Evolutionary conservation across 176 grass and related monocot species (phyloP).

Genomic region (bread wheat (Triticum aestivum)): IWGSC_CS_RefSeq_v2.1 NC_057813.1:100589645-100590144

Average conservation of each 20-base stretch:
- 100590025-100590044: conserved; percentile 65
- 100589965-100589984: conserved; percentile 95
- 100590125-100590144: background rate
- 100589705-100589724: conserved; percentile 97
- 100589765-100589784: conserved; percentile 66
- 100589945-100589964: conserved; percentile 87
- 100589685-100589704: conserved; percentile 45
- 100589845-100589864: conserved; percentile 33
- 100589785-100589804: conserved; percentile 83
- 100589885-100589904: background rate
- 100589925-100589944: conserved; percentile 53
- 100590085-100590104: background rate
- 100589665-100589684: background rate
- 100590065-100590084: conserved; percentile 60
- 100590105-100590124: background rate
- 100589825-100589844: conserved; percentile 70
- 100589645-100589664: background rate
- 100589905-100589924: background rate
- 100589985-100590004: conserved; percentile 98
- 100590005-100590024: conserved; percentile 61
- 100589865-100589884: background rate
- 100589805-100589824: conserved; percentile 68
- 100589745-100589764: conserved; percentile 81
- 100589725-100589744: conserved; percentile 96
- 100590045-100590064: conserved; percentile 74